Conservation (phyloP, 2,329 filamentous ascomycete species). For the Fusarium sp. region DNA sequence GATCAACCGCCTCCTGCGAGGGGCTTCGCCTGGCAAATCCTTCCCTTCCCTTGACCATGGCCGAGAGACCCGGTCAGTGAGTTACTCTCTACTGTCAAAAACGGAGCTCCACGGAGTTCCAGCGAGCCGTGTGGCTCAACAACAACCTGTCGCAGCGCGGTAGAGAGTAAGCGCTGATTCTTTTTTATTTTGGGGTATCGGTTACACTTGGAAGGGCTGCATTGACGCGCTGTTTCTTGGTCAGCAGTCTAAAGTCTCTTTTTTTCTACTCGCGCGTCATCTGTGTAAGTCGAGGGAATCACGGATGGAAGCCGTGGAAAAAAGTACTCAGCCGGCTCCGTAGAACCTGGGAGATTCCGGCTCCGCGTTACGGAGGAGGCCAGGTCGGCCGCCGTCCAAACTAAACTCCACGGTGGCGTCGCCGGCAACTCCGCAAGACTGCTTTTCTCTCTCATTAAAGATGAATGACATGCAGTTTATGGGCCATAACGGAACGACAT, state of each 20-base stretch:
- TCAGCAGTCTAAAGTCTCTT: background rate
- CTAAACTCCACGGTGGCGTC: background rate
- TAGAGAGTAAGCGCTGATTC: constrained; percentile 23
- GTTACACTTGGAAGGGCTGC: constrained; percentile 19
- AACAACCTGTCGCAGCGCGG: constrained; percentile 12
- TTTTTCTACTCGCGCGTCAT: background rate
- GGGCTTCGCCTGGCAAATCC: background rate
- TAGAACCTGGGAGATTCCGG: constrained; percentile 18
- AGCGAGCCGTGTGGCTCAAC: constrained; percentile 4
- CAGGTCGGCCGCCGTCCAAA: background rate
- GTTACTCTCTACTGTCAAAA: background rate
- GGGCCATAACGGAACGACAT: background rate
- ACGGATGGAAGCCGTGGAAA: background rate
- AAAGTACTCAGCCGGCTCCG: constrained; percentile 23
- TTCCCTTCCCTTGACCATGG: background rate
- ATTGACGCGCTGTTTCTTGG: constrained; percentile 6
- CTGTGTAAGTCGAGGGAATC: background rate
- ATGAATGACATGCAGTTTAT: background rate
- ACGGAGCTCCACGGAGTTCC: background rate
- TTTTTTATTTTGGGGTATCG: background rate
- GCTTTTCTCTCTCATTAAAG: background rate
- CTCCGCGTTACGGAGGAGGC: constrained; percentile 10
- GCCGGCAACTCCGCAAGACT: constrained; percentile 7
- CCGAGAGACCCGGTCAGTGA: background rate
- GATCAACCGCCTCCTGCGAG: constrained; percentile 12